Evolutionary conservation across 129 eudicot genomes (phyloP).

Genomic region (Kitagawia praeruptora): DNA sequence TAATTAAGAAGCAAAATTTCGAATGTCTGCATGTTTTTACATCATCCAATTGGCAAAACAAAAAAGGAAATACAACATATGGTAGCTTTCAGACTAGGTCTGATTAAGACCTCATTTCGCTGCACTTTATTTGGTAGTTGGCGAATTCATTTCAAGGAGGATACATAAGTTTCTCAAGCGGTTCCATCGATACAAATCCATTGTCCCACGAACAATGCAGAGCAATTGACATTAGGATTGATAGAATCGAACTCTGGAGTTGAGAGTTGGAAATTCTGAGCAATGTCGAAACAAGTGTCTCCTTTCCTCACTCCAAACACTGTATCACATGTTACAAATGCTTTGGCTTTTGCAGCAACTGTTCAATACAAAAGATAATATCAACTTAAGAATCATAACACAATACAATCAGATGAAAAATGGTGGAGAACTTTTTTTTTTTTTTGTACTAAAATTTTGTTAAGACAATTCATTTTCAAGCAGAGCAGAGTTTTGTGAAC

Average conservation of each 20-base stretch:
- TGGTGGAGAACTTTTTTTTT: not conserved
- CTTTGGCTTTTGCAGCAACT: not conserved
- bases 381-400: not conserved
- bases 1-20: not conserved
- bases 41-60: not conserved
- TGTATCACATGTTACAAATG: constrained; percentile 14
- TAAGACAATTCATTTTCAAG: not conserved
- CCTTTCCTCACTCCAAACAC: constrained; percentile 33
- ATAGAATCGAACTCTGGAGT: constrained; percentile 8
- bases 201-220: constrained; percentile 38
- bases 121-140: not conserved
- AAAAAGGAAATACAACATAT: not conserved
- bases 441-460: not conserved
- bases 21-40: not conserved
- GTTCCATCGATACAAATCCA: constrained; percentile 43
- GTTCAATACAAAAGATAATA: not conserved
- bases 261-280: constrained; percentile 18
- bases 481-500: not conserved
- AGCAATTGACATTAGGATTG: constrained; percentile 47
- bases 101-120: not conserved
- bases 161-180: not conserved
- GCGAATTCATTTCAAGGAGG: not conserved
- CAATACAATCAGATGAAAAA: not conserved
- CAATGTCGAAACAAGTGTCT: constrained; percentile 37
- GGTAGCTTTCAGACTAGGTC: not conserved